These are phyloP conservation scores for Erodium trifolium DNA, from an alignment of 441 rosid species.

Conservation along the genomic window DNA sequence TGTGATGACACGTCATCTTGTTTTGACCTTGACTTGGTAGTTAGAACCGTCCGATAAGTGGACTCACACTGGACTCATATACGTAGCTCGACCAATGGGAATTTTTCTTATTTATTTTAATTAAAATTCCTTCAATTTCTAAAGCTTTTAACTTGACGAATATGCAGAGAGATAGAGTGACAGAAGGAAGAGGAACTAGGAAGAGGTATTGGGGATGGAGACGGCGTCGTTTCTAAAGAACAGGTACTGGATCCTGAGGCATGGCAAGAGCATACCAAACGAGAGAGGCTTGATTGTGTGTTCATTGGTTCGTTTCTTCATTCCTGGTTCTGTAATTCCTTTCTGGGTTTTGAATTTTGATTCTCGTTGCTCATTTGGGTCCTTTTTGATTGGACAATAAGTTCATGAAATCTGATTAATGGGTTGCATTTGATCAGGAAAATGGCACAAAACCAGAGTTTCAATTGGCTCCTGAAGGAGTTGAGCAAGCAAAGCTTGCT, in stretches of 20 bases:
- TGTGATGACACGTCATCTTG: background rate
- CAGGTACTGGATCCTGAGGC: conserved; percentile 77
- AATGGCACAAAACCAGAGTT: conserved; percentile 58
- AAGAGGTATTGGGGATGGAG: conserved; percentile 25
- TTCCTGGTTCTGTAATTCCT: background rate
- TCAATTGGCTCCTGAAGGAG: conserved; percentile 62
- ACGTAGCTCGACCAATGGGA: background rate
- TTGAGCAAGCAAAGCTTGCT: conserved; percentile 61
- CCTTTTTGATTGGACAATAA: background rate
- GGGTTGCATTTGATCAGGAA: conserved; percentile 38
- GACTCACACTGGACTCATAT: too few relatives aligned
- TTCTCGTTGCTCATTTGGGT: background rate
- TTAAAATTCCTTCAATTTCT: background rate
- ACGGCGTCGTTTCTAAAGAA: conserved; percentile 34
- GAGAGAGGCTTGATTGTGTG: conserved; percentile 77
- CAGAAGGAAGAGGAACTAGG: conserved; percentile 9
- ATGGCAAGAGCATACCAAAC: conserved; percentile 90
- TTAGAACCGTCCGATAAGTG: too few relatives aligned
- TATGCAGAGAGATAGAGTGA: background rate
- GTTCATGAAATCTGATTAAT: background rate
- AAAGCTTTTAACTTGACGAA: background rate
- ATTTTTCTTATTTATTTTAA: background rate
- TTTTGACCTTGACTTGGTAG: background rate
- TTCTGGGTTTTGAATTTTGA: background rate
- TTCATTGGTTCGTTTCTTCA: conserved; percentile 41